Evolutionary conservation across 345 rosid species (phyloP).

Genomic region (Boechera divaricarpa): DNA sequence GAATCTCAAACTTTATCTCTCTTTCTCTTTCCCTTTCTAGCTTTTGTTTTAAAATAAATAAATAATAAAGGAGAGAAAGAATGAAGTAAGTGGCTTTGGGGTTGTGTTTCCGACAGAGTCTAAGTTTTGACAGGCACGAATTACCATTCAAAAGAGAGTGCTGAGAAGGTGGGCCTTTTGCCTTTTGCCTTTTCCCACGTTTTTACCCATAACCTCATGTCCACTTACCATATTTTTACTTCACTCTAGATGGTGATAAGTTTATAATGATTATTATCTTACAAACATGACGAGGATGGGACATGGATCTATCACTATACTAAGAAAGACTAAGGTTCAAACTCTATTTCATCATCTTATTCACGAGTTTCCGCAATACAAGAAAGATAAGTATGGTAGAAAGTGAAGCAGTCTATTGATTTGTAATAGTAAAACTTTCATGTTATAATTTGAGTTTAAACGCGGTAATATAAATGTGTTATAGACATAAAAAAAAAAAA

Average conservation of each 20-base stretch:
- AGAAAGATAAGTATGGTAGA: neutral
- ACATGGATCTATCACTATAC: constrained; percentile 28
- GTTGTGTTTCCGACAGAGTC: constrained; percentile 47
- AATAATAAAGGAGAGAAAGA: constrained; percentile 20
- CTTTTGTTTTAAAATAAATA: constrained; percentile 13
- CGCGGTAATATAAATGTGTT: too few relatives aligned
- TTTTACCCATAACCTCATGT: constrained; percentile 47
- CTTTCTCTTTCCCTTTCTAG: constrained; percentile 19
- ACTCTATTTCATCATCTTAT: constrained; percentile 5
- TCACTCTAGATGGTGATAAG: constrained; percentile 15
- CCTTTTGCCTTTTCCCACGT: constrained; percentile 44
- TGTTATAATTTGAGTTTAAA: too few relatives aligned
- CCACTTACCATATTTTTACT: constrained; percentile 30
- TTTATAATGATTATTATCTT: neutral
- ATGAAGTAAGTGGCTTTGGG: constrained; percentile 45
- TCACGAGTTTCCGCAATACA: neutral
- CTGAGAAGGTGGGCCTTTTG: constrained; percentile 41
- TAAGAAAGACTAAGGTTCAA: neutral
- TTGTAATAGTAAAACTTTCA: too few relatives aligned
- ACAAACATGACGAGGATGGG: constrained; percentile 27
- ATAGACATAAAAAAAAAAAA: too few relatives aligned
- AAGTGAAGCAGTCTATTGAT: too few relatives aligned
- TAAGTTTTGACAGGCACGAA: constrained; percentile 48
- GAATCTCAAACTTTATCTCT: constrained; percentile 36
- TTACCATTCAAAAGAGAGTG: constrained; percentile 46